Percentiles rank a stretch among this genome's conserved stretches.
These are phyloP conservation scores for Blastomyces parvus DNA, from an alignment of 2,329 filamentous ascomycete species.

Conservation along the genomic window DNA sequence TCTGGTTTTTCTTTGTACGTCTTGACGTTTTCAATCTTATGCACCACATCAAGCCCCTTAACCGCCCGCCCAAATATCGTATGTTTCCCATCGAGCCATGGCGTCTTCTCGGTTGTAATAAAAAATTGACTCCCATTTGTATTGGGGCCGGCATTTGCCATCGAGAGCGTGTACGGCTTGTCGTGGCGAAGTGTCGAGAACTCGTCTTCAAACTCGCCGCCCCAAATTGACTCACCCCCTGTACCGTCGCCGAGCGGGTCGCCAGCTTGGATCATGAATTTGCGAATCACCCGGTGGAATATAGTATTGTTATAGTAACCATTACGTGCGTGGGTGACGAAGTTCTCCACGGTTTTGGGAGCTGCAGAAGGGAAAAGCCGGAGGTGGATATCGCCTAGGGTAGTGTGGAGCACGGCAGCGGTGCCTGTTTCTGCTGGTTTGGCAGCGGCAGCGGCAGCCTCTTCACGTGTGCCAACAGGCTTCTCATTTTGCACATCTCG, in stretches of 20 bases:
- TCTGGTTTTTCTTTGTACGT: conserved; percentile 89
- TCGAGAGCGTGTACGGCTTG: conserved; percentile 90
- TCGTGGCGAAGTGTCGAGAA: conserved; percentile 87
- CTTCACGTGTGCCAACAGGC: conserved; percentile 55
- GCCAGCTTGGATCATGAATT: conserved; percentile 92
- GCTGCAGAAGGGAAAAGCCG: conserved; percentile 88
- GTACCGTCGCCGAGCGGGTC: conserved; percentile 84
- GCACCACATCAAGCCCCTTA: conserved; percentile 84
- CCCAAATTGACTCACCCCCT: conserved; percentile 86
- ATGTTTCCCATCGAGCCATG: conserved; percentile 93
- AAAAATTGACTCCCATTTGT: conserved; percentile 98
- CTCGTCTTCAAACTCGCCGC: conserved; percentile 85
- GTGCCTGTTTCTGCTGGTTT: conserved; percentile 65
- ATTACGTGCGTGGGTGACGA: conserved; percentile 78
- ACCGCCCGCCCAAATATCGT: conserved; percentile 90
- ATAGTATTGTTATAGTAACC: conserved; percentile 97
- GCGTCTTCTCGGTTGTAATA: conserved; percentile 94
- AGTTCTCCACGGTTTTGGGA: conserved; percentile 93
- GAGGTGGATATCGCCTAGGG: conserved; percentile 85
- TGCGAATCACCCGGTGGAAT: conserved; percentile 92
- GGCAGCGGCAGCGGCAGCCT: conserved; percentile 38
- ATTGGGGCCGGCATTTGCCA: conserved; percentile 94
- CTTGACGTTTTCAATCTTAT: conserved; percentile 85
- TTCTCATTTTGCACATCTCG: conserved; percentile 94
- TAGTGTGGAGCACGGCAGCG: conserved; percentile 81